Evolutionary conservation across 441 rosid genomes (phyloP), one percentile per base, ranked within the genome.

Genomic region (Adansonia gregorii): DNA sequence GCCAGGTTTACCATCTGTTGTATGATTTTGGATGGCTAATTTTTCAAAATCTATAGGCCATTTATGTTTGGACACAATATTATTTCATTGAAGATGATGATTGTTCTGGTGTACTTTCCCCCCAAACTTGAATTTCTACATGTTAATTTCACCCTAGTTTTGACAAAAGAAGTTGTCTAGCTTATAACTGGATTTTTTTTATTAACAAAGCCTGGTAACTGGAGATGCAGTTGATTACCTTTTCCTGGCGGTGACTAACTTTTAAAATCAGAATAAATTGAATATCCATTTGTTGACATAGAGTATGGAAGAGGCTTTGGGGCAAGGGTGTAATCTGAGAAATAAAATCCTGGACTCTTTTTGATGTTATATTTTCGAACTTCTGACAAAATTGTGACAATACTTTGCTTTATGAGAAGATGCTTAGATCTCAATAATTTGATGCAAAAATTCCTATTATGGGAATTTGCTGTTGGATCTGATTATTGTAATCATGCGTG

Each of bases 1-100:
- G 85, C 61, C 97, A 93, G 98, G 98, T 89, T 76, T 35, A 35
- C 55, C 8, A 22, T 64, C 66, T 83, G 67, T 58, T 45, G 22
- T 73, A 22, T 19, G 17, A 15, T 68, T 31, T 64, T 51, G 78
- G 27, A 8, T 41, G 46, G 70, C 58, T 67, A 22, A 66, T 56
- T 41, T n/a, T 48, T 55, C 24, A 35, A 11, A 19, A 35, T 45
- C 27, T 51, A 14, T 61, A 17, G 52, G 49, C 6, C 41, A 27
- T 24, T 39, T 41, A 15, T 46, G 9, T 60, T 22, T 0, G 10
- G n/a, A 43, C 2, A 15, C 48, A 51, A 39, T 71, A 8, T 51
- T 71, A 60, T 35, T 51, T 49, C 20, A 8, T 49, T 63, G 52
- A 39, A 31, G 35, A 6, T 59, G 9, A 14, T 61, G 41, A 11